These are phyloP conservation scores for Linnemannia hyalina DNA, from an alignment of 192 early-diverging fungal genomes.

Conservation along the genomic window DNA sequence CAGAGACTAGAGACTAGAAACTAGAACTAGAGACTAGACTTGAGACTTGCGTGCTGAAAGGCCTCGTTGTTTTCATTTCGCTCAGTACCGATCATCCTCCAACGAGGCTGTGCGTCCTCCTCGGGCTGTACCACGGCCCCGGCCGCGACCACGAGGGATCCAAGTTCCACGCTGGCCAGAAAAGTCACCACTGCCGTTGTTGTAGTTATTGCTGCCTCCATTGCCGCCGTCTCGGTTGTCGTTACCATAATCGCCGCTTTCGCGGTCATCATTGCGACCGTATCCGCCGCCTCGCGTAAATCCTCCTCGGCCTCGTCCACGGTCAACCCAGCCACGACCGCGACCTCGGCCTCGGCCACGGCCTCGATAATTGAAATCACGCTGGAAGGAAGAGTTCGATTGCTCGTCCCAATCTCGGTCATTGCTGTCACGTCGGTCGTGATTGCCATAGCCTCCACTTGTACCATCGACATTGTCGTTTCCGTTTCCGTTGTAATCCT, in stretches of 20 bases:
- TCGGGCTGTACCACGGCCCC: conserved; percentile 9
- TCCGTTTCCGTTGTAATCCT: background rate
- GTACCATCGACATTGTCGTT: background rate
- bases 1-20: background rate
- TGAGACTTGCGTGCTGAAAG: background rate
- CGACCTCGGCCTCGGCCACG: conserved; percentile 23
- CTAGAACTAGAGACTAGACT: background rate
- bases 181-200: background rate
- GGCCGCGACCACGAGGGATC: conserved; percentile 21
- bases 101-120: conserved; percentile 17
- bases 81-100: conserved; percentile 9
- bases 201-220: background rate
- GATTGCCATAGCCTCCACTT: background rate
- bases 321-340: conserved; percentile 8
- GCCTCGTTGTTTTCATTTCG: background rate
- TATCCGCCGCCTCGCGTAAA: conserved; percentile 1
- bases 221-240: conserved; percentile 1
- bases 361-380: conserved; percentile 3
- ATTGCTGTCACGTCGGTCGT: background rate
- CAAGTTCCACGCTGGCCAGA: conserved; percentile 4
- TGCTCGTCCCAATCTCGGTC: conserved; percentile 16
- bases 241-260: conserved; percentile 6
- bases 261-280: conserved; percentile 1
- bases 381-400: background rate
- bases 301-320: conserved; percentile 6